phyloP scores from a whole-genome alignment of 371 early-diverging fungal species.

The Mucor indicus region DNA sequence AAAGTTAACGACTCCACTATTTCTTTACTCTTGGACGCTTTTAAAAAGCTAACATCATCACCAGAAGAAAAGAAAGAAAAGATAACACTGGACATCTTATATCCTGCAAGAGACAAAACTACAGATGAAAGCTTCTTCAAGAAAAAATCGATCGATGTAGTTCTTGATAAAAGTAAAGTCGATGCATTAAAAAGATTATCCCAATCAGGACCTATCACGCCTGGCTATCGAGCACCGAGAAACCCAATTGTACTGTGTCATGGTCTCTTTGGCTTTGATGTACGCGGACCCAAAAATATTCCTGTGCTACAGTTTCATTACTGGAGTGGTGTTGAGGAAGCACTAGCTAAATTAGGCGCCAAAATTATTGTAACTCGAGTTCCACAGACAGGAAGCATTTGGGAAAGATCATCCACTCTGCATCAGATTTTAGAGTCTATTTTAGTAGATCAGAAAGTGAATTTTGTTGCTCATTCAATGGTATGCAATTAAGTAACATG shows the following conservation, averaged over 20 bases:
- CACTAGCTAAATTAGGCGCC: conserved; percentile 78
- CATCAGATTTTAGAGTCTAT: conserved; percentile 55
- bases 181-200: conserved; percentile 13
- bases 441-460: conserved; percentile 60
- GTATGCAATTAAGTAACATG: conserved; percentile 25
- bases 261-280: conserved; percentile 90
- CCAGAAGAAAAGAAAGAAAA: no score
- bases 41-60: no score
- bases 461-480: conserved; percentile 93
- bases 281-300: conserved; percentile 67
- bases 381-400: conserved; percentile 76
- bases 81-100: no score
- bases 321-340: conserved; percentile 85
- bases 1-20: no score
- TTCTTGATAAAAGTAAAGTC: no score
- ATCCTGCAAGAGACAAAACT: conserved; percentile 10
- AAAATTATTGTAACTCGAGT: conserved; percentile 82
- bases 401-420: conserved; percentile 76
- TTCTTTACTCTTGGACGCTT: no score
- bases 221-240: conserved; percentile 72
- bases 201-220: conserved; percentile 44
- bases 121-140: background rate
- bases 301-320: conserved; percentile 88
- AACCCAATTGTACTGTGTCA: conserved; percentile 87
- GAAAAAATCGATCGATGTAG: no score